Evolutionary conservation across 805 yeast species (phyloP).

Genomic region (Nakazawaea populi): DNA sequence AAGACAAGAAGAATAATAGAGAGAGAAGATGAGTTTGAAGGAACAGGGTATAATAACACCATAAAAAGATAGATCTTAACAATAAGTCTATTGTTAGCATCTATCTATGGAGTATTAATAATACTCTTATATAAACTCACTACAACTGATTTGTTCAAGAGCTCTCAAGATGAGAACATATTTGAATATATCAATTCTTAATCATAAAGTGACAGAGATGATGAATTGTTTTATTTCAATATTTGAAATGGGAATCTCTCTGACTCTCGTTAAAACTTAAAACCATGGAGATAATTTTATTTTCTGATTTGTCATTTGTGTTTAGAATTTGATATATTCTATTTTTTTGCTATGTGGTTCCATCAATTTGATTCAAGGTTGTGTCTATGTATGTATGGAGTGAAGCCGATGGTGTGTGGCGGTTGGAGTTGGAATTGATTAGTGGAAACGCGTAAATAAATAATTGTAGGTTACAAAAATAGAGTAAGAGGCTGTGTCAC

Average conservation of each 20-base stretch:
- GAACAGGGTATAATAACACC: too few species aligned
- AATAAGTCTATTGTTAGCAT: not conserved
- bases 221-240: not conserved
- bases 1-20: too few species aligned
- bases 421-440: too few species aligned
- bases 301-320: not conserved
- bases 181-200: not conserved
- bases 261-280: conserved; percentile 6
- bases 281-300: conserved; percentile 5
- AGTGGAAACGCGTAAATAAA: too few species aligned
- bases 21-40: too few species aligned
- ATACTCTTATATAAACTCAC: not conserved
- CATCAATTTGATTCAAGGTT: not conserved
- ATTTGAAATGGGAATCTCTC: conserved; percentile 8
- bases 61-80: not conserved
- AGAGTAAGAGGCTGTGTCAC: too few species aligned
- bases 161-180: not conserved
- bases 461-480: too few species aligned
- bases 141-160: too few species aligned
- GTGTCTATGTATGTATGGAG: too few species aligned
- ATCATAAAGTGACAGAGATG: not conserved
- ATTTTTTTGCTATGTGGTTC: not conserved
- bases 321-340: not conserved
- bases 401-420: too few species aligned
- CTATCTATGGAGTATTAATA: not conserved